Percentiles rank a stretch among this genome's conserved stretches.
phyloP scores from a whole-genome alignment of 805 yeast genomes.

The Candida pseudofarinosa region DNA sequence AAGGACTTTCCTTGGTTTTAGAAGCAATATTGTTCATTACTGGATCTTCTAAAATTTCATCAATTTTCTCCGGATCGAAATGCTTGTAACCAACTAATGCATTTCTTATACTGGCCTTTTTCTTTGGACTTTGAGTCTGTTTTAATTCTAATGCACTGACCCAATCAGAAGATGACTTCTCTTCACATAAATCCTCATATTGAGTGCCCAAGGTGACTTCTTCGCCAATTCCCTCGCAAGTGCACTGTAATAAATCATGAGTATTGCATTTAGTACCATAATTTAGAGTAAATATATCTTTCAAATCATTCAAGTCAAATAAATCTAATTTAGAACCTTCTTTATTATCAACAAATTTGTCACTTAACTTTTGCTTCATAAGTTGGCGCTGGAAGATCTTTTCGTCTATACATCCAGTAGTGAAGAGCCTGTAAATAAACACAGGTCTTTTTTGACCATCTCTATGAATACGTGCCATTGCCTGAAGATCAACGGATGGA shows the following conservation, averaged over 20 bases:
- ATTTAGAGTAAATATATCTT: conserved; percentile 66
- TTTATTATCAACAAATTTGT: conserved; percentile 52
- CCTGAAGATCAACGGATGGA: conserved; percentile 87
- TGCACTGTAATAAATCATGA: conserved; percentile 69
- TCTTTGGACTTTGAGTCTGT: conserved; percentile 14
- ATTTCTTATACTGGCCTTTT: conserved; percentile 45
- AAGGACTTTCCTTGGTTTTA: conserved; percentile 13
- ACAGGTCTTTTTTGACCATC: conserved; percentile 86
- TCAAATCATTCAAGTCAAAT: conserved; percentile 65
- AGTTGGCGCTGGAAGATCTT: conserved; percentile 90
- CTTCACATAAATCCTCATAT: conserved; percentile 8
- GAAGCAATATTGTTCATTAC: conserved; percentile 25
- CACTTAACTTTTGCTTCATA: conserved; percentile 75
- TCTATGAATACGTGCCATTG: conserved; percentile 92
- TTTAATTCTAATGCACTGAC: conserved; percentile 53
- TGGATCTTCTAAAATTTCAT: conserved; percentile 22
- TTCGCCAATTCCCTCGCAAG: conserved; percentile 53
- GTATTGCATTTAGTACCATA: conserved; percentile 57
- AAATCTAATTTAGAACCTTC: conserved; percentile 52
- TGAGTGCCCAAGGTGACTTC: conserved; percentile 11
- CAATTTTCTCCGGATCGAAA: conserved; percentile 42
- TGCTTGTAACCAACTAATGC: conserved; percentile 65
- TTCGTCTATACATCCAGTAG: conserved; percentile 91
- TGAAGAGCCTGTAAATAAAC: conserved; percentile 73
- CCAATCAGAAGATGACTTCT: conserved; percentile 36